Evolutionary conservation across 371 early-diverging fungal species (phyloP).

Genomic region (Syncephalastrum sp.): DNA sequence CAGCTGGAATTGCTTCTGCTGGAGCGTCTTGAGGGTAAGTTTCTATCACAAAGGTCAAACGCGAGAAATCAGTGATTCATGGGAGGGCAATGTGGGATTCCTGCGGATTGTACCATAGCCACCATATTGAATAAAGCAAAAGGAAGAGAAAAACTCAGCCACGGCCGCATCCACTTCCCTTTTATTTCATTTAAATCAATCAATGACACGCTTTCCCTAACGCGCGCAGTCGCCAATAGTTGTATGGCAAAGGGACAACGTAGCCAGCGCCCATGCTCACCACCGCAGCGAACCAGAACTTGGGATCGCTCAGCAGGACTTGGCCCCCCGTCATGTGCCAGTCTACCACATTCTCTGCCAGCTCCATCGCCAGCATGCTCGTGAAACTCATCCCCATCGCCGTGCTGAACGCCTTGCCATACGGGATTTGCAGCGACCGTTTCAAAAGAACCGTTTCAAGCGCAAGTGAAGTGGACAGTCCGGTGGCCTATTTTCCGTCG

Average conservation of each 20-base stretch:
- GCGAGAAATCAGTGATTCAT: not conserved
- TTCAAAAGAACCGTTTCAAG: constrained; percentile 49
- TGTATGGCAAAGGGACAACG: constrained; percentile 53
- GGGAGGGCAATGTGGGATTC: not conserved
- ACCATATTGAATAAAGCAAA: constrained; percentile 7
- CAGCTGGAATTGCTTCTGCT: constrained; percentile 78
- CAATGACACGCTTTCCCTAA: constrained; percentile 51
- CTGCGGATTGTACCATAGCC: constrained; percentile 4
- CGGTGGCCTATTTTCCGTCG: constrained; percentile 29
- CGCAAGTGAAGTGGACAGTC: constrained; percentile 48
- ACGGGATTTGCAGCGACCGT: constrained; percentile 38
- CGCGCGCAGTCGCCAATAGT: constrained; percentile 54
- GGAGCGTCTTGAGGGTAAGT: constrained; percentile 88
- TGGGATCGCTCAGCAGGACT: constrained; percentile 41
- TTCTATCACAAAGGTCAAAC: constrained; percentile 37
- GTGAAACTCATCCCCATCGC: constrained; percentile 59
- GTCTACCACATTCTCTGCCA: constrained; percentile 52
- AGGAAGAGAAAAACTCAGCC: too few species aligned
- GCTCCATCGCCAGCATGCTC: constrained; percentile 60
- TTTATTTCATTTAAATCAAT: not conserved
- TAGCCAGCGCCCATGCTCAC: constrained; percentile 47
- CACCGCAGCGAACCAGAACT: constrained; percentile 50
- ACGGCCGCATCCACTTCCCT: too few species aligned
- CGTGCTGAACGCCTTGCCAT: constrained; percentile 45
- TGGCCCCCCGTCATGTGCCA: constrained; percentile 56